Evolutionary conservation across 2,329 filamentous ascomycete species (phyloP).

Genomic region (Huntiella moniliformis): DNA sequence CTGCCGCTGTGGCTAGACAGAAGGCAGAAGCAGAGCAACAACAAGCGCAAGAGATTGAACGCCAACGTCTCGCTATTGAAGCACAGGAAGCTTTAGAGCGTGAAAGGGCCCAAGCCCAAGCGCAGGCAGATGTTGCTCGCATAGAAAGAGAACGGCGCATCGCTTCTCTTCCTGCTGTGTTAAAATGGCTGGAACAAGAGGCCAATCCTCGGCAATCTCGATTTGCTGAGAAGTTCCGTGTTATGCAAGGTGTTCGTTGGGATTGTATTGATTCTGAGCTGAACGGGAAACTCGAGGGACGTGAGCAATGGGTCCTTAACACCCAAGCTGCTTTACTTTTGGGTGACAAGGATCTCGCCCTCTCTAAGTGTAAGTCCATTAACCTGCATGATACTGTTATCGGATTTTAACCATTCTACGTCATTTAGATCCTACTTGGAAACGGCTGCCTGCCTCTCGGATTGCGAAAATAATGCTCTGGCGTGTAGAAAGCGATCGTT

Average conservation of each 20-base stretch:
- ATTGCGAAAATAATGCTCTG: slow-evolving; percentile 41
- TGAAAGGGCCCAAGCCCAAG: slow-evolving; percentile 32
- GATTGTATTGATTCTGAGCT: slow-evolving; percentile 39
- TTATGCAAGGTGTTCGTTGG: slow-evolving; percentile 41
- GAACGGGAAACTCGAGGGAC: slow-evolving; percentile 34
- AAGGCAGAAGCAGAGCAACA: slow-evolving; percentile 18
- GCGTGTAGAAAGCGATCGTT: slow-evolving; percentile 37
- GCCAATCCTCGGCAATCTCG: slow-evolving; percentile 31
- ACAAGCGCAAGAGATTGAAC: slow-evolving; percentile 20
- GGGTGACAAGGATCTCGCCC: slow-evolving; percentile 42
- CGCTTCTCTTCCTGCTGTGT: slow-evolving; percentile 37
- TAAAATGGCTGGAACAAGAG: slow-evolving; percentile 40
- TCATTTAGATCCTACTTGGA: slow-evolving; percentile 36
- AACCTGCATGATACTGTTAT: background rate
- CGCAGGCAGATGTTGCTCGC: slow-evolving; percentile 23
- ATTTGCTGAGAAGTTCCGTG: slow-evolving; percentile 35
- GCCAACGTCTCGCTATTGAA: slow-evolving; percentile 14
- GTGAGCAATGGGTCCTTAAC: slow-evolving; percentile 48
- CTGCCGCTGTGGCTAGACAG: slow-evolving; percentile 13
- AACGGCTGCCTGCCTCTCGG: slow-evolving; percentile 31
- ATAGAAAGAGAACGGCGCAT: slow-evolving; percentile 32
- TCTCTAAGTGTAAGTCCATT: slow-evolving; percentile 36
- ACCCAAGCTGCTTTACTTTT: slow-evolving; percentile 43
- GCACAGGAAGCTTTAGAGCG: slow-evolving; percentile 21
- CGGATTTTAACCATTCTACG: slow-evolving; percentile 1